Base-by-base conservation (phyloP, 306 rosid genomes). In the Vigna mungo region DNA sequence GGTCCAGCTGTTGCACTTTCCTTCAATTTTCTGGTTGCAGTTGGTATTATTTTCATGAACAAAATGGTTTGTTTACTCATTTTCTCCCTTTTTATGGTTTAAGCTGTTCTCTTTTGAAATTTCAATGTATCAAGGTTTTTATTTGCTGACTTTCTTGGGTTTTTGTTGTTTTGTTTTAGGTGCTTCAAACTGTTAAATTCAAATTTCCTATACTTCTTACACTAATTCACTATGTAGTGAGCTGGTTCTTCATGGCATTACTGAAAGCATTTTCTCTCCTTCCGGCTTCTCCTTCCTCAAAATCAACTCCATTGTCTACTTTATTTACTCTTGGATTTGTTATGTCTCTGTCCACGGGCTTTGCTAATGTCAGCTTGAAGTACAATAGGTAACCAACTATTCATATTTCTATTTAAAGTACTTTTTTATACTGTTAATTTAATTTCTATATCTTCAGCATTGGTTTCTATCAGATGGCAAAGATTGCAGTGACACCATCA, bases 391-490 rank as follows among this genome's bases (percentile, higher is more conserved):
- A 81, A 74, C 84, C 54, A 56, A 43, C 71, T 64, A 10, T 32
- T 71, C 58, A 64, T 47, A 51, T 81, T 78, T 51, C 78, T 82
- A 61, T 55, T 60, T 17, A 30, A 43, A 14, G 21, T 44, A 70
- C 46, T 20, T 68, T 78, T 63, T 49, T 27, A 52, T 30, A 55
- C 71, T 30, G 82, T 70, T 49, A 78, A 23, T 71, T 83, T 84
- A 65, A 80, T 84, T 49, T 76, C 85, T 65, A 1, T 77, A 59
- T 84, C 84, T 86, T 64, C 98, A 91, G 98, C 83, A 90, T 93
- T 82, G 98, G 98, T 67, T 93, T 93, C 78, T 93, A 91, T 88
- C 97, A 93, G 92, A 93, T 93, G 98, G 90, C 97, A 60, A 93
- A 93, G 89, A 93, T 93, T 65, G 95, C 93, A 9, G 98, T 93